Evolutionary conservation across 805 yeast genomes (phyloP), one percentile per base, ranked within the genome.

Genomic region (Candida schatavii): DNA sequence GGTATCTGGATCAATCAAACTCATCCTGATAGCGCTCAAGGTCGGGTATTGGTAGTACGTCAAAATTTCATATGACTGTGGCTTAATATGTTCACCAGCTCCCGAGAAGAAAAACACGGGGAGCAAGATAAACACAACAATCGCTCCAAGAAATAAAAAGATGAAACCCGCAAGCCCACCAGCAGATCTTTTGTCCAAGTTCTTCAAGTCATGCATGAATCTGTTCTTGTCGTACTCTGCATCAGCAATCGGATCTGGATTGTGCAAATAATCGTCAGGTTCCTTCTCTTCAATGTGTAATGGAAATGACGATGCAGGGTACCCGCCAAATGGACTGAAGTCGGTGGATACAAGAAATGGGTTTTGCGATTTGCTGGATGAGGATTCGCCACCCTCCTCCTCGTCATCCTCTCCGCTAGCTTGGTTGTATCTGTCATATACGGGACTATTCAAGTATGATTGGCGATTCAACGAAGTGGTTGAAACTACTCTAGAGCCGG

Each of bases 211-310:
- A 41, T 79, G 56, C 44, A 67, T 52, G 53, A 85, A 79, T 51
- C 88, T 68, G 57, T 82, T 78, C 48, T 80, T 83, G 52, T 88
- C 95, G 54, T 83, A 80, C 45, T 82, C 79, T 18, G 95, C 96
- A 60, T 93, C 99, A 35, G 81, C 86, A 28, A 89, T 83, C 7
- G 97, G 97, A 62, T 91, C 97, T 2, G 98, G 98, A 64, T 91
- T 93, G 64, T 91, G 98, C 50, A 93, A 61, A 57, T 88, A 90
- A 63, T 91, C 99, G 66, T 91, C 99, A 7, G 86, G 84, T 64
- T 91, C 99, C 64, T 88, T 88, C 52, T 91, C 98, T 45, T 91
- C 97, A 48, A 93, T 81, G 52, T 78, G 83, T 43, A 91, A 69
- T 1, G 99, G 99, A 68, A 91, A 91, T 3, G 88, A 81, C 14